phyloP scores from a whole-genome alignment of 176 grass and related monocot species.

The Pontederia paniculata region DNA sequence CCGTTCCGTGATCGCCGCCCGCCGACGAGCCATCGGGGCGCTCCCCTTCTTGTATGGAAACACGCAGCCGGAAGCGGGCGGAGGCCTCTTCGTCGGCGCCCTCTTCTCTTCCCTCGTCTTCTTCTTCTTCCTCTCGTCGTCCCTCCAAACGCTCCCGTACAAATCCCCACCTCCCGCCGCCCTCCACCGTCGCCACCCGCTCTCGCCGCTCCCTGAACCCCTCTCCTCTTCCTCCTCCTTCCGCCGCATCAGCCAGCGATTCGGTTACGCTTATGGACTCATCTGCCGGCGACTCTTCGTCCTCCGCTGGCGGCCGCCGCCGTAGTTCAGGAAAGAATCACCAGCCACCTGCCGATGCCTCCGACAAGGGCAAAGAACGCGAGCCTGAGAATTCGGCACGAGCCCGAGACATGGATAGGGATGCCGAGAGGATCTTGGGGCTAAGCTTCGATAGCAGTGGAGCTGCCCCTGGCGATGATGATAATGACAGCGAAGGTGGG shows the following conservation, averaged over 20 bases:
- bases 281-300: neutral
- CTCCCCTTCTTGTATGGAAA: conserved; percentile 63
- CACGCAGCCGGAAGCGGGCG: conserved; percentile 85
- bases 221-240: conserved; percentile 2
- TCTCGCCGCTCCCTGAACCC: conserved; percentile 23
- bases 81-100: conserved; percentile 38
- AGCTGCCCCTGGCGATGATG: conserved; percentile 27
- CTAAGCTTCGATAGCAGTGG: conserved; percentile 34
- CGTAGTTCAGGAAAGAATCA: neutral
- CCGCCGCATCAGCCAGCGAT: neutral
- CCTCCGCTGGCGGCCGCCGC: neutral
- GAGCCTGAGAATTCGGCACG: conserved; percentile 39
- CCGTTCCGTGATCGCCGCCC: no score
- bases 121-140: neutral
- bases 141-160: conserved; percentile 27
- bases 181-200: conserved; percentile 26
- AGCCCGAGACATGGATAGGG: conserved; percentile 26
- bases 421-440: conserved; percentile 45
- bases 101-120: conserved; percentile 45
- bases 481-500: conserved; percentile 46
- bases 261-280: neutral
- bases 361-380: conserved; percentile 43
- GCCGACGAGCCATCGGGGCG: conserved; percentile 3
- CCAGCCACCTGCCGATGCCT: neutral
- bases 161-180: conserved; percentile 24